Evolutionary conservation across 345 rosid genomes (phyloP).

Genomic region (Cardamine occulta): DNA sequence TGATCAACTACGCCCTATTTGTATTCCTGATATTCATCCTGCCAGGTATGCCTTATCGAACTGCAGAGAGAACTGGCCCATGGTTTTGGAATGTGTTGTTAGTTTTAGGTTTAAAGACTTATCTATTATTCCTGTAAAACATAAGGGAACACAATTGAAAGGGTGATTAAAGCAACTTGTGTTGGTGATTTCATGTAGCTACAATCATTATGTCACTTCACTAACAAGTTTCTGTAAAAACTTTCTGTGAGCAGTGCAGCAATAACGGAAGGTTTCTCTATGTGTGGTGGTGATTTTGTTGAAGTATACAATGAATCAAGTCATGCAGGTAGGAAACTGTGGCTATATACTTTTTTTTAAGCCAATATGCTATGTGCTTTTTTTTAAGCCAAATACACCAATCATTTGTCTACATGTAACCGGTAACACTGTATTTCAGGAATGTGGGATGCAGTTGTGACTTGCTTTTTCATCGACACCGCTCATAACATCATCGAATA

Average conservation of each 20-base stretch:
- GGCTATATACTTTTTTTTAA: too few species aligned
- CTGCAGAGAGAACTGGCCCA: neutral
- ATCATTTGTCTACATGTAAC: neutral
- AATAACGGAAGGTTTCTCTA: slow-evolving; percentile 95
- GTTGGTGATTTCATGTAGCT: slow-evolving; percentile 14
- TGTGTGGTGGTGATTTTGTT: slow-evolving; percentile 99
- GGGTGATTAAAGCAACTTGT: neutral
- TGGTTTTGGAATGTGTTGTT: slow-evolving; percentile 18
- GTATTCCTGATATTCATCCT: slow-evolving; percentile 92
- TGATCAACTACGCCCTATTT: slow-evolving; percentile 86
- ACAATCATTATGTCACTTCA: slow-evolving; percentile 11
- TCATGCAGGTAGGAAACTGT: slow-evolving; percentile 68
- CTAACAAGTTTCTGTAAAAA: slow-evolving; percentile 4
- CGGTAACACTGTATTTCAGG: slow-evolving; percentile 56
- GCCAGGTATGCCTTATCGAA: slow-evolving; percentile 60
- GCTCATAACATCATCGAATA: slow-evolving; percentile 94
- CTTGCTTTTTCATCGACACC: slow-evolving; percentile 95
- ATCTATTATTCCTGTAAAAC: slow-evolving; percentile 9
- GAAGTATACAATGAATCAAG: slow-evolving; percentile 85
- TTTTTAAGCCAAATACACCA: slow-evolving; percentile 7
- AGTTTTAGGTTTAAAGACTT: neutral
- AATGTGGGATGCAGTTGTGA: slow-evolving; percentile 92
- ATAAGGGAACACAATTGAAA: slow-evolving; percentile 6
- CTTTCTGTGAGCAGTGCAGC: slow-evolving; percentile 73
- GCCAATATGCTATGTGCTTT: slow-evolving; percentile 15